phyloP scores from a whole-genome alignment of 208 protist genomes.

The Trypanosoma lewisi region DNA sequence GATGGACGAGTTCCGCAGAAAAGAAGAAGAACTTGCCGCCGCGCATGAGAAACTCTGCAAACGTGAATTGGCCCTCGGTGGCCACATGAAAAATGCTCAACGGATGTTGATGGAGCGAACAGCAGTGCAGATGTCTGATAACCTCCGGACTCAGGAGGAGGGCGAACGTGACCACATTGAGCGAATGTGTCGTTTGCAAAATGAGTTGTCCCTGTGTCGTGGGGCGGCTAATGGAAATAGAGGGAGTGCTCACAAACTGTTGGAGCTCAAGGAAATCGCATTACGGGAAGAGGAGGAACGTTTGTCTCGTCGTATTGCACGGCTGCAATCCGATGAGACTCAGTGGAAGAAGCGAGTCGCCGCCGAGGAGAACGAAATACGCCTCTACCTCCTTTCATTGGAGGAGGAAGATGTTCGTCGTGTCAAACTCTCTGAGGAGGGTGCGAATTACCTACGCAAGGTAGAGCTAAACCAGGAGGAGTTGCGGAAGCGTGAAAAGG shows the following conservation, averaged over 20 bases:
- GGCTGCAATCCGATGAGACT: constrained; percentile 1
- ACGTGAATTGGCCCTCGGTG: constrained; percentile 14
- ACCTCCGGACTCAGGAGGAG: constrained; percentile 30
- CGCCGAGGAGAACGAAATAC: constrained; percentile 55
- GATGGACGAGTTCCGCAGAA: constrained; percentile 33
- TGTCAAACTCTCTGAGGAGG: constrained; percentile 33
- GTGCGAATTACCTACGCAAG: constrained; percentile 35
- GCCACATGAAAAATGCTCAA: constrained; percentile 27
- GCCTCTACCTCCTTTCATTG: constrained; percentile 49
- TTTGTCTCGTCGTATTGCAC: constrained; percentile 10
- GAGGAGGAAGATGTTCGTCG: constrained; percentile 56
- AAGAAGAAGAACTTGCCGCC: constrained; percentile 39
- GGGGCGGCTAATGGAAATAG: constrained; percentile 11
- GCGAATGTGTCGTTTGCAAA: constrained; percentile 23
- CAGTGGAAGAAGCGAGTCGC: constrained; percentile 13
- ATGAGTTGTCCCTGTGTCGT: constrained; percentile 20
- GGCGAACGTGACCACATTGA: constrained; percentile 36
- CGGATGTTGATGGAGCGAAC: constrained; percentile 30
- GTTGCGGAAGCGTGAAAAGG: constrained; percentile 45
- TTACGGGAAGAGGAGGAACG: constrained; percentile 22
- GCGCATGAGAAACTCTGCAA: constrained; percentile 27
- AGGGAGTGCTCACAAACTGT: constrained; percentile 23
- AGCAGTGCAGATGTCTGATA: constrained; percentile 35
- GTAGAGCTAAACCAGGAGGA: constrained; percentile 45
- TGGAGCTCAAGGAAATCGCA: constrained; percentile 17